phyloP scores from a whole-genome alignment of 140 eudicot species.

The Anethum foeniculum region DNA sequence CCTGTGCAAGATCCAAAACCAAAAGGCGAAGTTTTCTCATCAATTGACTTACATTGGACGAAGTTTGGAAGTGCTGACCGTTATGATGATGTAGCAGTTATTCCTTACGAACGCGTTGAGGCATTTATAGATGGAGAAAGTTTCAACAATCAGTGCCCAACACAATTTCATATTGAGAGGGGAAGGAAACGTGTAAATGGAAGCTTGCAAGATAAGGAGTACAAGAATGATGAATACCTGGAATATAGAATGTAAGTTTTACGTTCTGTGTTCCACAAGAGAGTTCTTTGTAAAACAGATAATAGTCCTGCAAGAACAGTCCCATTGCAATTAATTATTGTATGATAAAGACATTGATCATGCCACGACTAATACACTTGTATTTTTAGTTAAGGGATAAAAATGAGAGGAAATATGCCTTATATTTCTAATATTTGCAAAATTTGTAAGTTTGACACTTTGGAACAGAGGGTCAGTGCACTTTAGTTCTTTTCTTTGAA shows the following conservation, averaged over 20 bases:
- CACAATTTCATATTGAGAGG: constrained; percentile 89
- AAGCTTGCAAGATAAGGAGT: constrained; percentile 54
- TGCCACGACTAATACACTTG: neutral
- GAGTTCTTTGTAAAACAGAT: neutral
- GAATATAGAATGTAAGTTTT: constrained; percentile 73
- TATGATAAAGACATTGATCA: neutral
- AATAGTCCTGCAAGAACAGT: neutral
- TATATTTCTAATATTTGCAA: neutral
- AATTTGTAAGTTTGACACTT: neutral
- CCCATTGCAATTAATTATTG: neutral
- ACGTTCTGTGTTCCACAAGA: neutral
- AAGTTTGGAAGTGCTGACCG: constrained; percentile 67
- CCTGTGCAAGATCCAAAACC: constrained; percentile 85
- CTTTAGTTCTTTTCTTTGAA: neutral
- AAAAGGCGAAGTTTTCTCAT: constrained; percentile 58
- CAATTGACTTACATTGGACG: constrained; percentile 71
- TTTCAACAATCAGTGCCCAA: constrained; percentile 74
- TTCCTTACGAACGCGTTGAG: constrained; percentile 79
- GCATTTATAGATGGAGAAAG: constrained; percentile 83
- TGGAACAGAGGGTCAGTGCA: neutral
- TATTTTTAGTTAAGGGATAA: neutral
- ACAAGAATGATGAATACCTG: constrained; percentile 71
- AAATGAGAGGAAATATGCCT: neutral
- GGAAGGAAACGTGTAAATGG: constrained; percentile 70
- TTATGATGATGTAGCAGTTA: constrained; percentile 82